Base-by-base conservation (phyloP, 495 filamentous ascomycete species). In the Neurospora africana region DNA sequence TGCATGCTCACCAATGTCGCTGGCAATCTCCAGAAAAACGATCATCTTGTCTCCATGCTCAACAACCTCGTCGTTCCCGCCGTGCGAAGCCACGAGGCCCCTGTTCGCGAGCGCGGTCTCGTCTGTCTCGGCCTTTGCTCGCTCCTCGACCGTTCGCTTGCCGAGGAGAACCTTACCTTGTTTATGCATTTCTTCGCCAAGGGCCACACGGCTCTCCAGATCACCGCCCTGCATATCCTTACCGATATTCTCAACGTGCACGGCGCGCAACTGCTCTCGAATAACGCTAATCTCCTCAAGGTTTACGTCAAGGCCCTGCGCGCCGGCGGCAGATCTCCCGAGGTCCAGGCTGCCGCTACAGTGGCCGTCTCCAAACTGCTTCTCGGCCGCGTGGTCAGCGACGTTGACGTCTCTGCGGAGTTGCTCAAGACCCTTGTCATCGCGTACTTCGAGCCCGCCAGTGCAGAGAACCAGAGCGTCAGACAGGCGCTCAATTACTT, bases 41-140 rank as follows among this genome's bases (percentile, higher is more conserved):
- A 89, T 72, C 89, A 96, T 76, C 82, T 99, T 17, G 92, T 97
- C 3, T 92, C 92, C 37, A 97, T 98, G 92, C 85, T 98, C 53
- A 98, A 99, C 80, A 98, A 96, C 77, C 87, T 98, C 4, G 92
- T 99, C 44, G 93, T 98, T 2, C 96, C 96, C 6, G 96, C 95
- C 53, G 94, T 98, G 27, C 89, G 94, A 58, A 94, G 90, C 76
- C 93, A 97, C 77, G 95, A 98, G 79, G 93, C 93, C 1, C 93
- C 93, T 0, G 93, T 99, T 67, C 87, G 96, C 68, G 95, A 98
- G 81, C 87, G 92, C 41, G 95, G 96, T 53, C 84, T 99, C 3
- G 83, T 93, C 21, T 98, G 95, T 77, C 81, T 99, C 36, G 96
- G 96, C 19, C 86, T 99, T 37, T 95, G 93, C 81, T 93, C 92